These are phyloP conservation scores for Boletus sp. DNA, from an alignment of 1,284 basidiomycete genomes.

Conservation along the genomic window DNA sequence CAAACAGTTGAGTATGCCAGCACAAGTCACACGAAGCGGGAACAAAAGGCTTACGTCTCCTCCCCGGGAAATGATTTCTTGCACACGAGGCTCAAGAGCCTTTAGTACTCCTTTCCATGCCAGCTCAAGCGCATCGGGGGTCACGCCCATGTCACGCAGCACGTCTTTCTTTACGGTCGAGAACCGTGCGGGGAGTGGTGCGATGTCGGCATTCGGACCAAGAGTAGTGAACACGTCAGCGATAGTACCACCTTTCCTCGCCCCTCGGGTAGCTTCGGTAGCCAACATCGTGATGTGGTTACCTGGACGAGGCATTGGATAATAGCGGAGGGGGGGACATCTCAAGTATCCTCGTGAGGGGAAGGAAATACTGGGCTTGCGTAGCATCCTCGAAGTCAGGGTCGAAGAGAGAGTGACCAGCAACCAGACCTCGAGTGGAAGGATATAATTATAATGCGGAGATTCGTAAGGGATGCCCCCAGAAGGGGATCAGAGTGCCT, in stretches of 20 bases:
- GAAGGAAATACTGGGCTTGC: background rate
- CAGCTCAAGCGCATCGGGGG: constrained; percentile 36
- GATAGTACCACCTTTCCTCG: constrained; percentile 21
- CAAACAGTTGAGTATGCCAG: background rate
- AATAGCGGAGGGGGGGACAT: background rate
- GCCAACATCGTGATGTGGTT: constrained; percentile 7
- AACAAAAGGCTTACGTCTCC: constrained; percentile 37
- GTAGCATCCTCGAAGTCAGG: constrained; percentile 2
- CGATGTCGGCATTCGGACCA: background rate
- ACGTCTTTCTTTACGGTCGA: constrained; percentile 57
- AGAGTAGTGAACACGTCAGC: constrained; percentile 33
- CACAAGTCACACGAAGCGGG: background rate
- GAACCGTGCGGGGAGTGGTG: constrained; percentile 55
- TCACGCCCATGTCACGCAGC: constrained; percentile 40
- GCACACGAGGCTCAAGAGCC: constrained; percentile 46
- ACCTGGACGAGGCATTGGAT: background rate
- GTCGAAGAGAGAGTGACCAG: background rate
- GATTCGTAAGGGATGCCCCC: background rate
- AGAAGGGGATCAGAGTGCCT: background rate
- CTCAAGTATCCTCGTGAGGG: background rate
- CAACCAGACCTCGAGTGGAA: background rate
- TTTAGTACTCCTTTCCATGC: constrained; percentile 58
- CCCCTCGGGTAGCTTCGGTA: constrained; percentile 3
- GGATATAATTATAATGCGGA: background rate
- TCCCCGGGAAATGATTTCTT: constrained; percentile 46